Percentiles rank a stretch among this genome's conserved stretches.
Conservation (phyloP, 768 basidiomycete species). For the Trametopsis cervina region DNA sequence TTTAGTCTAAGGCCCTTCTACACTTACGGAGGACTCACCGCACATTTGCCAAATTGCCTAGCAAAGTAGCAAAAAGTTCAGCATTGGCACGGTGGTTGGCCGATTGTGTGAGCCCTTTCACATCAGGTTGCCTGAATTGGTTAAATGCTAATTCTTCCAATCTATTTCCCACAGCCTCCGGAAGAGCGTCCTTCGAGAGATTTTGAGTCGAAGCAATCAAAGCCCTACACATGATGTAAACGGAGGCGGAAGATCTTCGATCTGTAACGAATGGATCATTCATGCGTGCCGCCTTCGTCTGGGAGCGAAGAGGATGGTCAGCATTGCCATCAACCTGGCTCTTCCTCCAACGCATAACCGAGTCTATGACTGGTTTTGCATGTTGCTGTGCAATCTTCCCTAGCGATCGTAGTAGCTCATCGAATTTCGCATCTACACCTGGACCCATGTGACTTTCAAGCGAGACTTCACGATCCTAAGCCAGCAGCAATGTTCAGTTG, state of each 20-base stretch:
- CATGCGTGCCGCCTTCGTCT: constrained; percentile 32
- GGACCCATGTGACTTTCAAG: constrained; percentile 65
- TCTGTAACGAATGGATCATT: constrained; percentile 55
- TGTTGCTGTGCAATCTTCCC: constrained; percentile 83
- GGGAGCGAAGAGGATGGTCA: constrained; percentile 44
- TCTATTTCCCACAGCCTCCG: constrained; percentile 68
- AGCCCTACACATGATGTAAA: constrained; percentile 87
- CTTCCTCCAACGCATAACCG: constrained; percentile 81
- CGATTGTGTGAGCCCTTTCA: constrained; percentile 58
- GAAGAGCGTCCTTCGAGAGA: constrained; percentile 70
- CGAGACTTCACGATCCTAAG: constrained; percentile 62
- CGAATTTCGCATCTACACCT: constrained; percentile 70
- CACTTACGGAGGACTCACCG: constrained; percentile 42
- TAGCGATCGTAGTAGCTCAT: constrained; percentile 77
- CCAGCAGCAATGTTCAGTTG: background rate
- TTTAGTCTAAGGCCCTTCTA: background rate
- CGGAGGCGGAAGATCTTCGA: constrained; percentile 74
- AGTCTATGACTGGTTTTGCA: constrained; percentile 77
- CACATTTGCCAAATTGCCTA: constrained; percentile 76
- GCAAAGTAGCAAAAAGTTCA: constrained; percentile 75
- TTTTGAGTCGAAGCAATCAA: constrained; percentile 70
- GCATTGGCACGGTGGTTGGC: constrained; percentile 77
- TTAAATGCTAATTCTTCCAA: constrained; percentile 89
- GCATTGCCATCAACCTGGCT: constrained; percentile 59
- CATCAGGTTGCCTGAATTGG: constrained; percentile 67